These are phyloP conservation scores for Capsicum rhomboideum DNA, from an alignment of 257 asterid genomes.

Conservation along the genomic window DNA sequence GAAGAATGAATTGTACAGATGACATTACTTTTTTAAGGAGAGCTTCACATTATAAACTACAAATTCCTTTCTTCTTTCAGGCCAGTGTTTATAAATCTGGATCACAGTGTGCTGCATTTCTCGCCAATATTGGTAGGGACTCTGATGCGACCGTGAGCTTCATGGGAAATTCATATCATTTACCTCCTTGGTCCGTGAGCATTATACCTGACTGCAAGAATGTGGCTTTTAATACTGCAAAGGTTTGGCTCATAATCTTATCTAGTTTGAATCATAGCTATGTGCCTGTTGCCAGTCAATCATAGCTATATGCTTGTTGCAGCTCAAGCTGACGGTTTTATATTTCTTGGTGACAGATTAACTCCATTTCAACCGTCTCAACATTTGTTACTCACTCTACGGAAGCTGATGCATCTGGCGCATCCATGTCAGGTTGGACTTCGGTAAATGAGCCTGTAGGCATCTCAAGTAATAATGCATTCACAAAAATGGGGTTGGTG, in stretches of 20 bases:
- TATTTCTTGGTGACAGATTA: slow-evolving; percentile 47
- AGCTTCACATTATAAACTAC: background rate
- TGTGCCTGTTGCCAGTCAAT: background rate
- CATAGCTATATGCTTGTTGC: background rate
- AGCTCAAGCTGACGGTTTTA: slow-evolving; percentile 5
- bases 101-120: slow-evolving; percentile 67
- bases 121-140: slow-evolving; percentile 53
- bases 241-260: slow-evolving; percentile 31
- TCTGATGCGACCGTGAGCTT: slow-evolving; percentile 54
- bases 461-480: slow-evolving; percentile 54
- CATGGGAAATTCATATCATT: slow-evolving; percentile 52
- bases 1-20: background rate
- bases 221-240: slow-evolving; percentile 66
- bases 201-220: slow-evolving; percentile 84
- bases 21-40: background rate
- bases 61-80: slow-evolving; percentile 26
- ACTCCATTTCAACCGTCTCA: slow-evolving; percentile 42
- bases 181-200: slow-evolving; percentile 96
- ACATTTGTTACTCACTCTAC: slow-evolving; percentile 43
- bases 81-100: slow-evolving; percentile 58
- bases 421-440: slow-evolving; percentile 54
- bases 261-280: background rate
- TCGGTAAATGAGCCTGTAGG: slow-evolving; percentile 82
- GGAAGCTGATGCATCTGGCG: slow-evolving; percentile 35
- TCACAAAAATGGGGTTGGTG: slow-evolving; percentile 40